Percentiles rank a stretch among this genome's conserved stretches.
These are phyloP conservation scores for Wickerhamiella alocasiicola DNA, from an alignment of 805 yeast species.

Conservation along the genomic window DNA sequence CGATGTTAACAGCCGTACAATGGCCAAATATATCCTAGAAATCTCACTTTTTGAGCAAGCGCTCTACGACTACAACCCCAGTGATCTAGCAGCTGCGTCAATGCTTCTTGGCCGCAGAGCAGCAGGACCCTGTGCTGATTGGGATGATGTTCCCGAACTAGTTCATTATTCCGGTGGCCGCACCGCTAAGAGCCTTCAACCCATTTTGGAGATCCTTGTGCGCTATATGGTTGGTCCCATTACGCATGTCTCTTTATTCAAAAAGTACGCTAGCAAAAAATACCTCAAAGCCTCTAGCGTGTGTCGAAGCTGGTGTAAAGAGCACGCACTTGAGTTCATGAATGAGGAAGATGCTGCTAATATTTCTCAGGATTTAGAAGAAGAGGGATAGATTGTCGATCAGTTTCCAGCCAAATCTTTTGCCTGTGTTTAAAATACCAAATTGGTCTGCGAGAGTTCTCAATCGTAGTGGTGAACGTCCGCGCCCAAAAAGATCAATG, in stretches of 20 bases:
- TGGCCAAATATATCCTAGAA: conserved; percentile 76
- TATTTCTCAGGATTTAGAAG: not conserved
- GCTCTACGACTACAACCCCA: conserved; percentile 62
- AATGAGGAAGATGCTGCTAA: conserved; percentile 1
- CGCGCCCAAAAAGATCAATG: too few relatives aligned
- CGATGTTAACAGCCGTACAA: conserved; percentile 68
- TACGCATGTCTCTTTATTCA: conserved; percentile 83
- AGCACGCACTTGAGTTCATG: conserved; percentile 5
- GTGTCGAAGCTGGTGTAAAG: conserved; percentile 28
- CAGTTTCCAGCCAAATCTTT: too few relatives aligned
- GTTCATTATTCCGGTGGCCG: conserved; percentile 89
- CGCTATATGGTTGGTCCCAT: conserved; percentile 62
- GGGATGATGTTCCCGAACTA: conserved; percentile 63
- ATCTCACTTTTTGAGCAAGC: conserved; percentile 62
- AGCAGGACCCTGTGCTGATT: conserved; percentile 44
- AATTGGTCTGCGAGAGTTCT: too few relatives aligned
- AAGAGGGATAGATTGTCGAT: too few relatives aligned
- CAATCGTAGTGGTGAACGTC: too few relatives aligned
- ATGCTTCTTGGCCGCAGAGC: conserved; percentile 72
- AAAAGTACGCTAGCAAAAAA: conserved; percentile 80
- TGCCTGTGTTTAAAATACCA: too few relatives aligned
- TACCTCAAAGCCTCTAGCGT: conserved; percentile 50
- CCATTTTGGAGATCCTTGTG: conserved; percentile 60
- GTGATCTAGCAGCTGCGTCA: conserved; percentile 74
- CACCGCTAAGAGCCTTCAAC: conserved; percentile 55